Evolutionary conservation across 495 filamentous ascomycete species (phyloP).

Genomic region (Lichina pygmaea): DNA sequence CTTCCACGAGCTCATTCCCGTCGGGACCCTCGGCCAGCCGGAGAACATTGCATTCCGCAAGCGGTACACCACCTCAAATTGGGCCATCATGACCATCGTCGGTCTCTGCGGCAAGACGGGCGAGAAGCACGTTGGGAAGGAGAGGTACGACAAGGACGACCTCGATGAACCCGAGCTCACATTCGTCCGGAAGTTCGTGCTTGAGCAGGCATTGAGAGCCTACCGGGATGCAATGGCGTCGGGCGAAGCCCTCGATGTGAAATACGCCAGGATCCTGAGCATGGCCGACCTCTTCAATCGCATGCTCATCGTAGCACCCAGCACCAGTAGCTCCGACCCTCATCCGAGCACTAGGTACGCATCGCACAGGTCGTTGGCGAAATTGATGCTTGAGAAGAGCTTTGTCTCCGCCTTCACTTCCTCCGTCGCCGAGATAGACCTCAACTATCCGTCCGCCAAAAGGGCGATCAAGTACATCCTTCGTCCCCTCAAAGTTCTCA

Average conservation of each 20-base stretch:
- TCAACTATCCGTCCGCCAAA: constrained; percentile 81
- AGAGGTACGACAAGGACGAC: constrained; percentile 13
- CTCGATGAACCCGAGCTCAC: constrained; percentile 43
- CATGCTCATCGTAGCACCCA: constrained; percentile 61
- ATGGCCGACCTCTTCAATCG: constrained; percentile 80
- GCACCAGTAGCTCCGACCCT: constrained; percentile 18
- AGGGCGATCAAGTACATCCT: constrained; percentile 90
- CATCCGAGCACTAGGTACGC: constrained; percentile 8
- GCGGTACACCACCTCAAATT: constrained; percentile 52
- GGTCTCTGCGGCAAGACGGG: constrained; percentile 70
- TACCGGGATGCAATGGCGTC: constrained; percentile 73
- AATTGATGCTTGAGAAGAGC: constrained; percentile 94
- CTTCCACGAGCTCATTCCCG: constrained; percentile 56
- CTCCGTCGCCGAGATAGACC: constrained; percentile 88
- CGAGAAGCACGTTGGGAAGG: constrained; percentile 21
- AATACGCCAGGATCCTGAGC: constrained; percentile 62
- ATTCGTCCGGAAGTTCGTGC: constrained; percentile 79
- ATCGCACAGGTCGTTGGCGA: constrained; percentile 51
- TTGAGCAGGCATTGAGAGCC: constrained; percentile 75
- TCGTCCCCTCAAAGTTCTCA: constrained; percentile 61
- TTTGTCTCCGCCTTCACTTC: constrained; percentile 66
- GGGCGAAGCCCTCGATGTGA: constrained; percentile 54
- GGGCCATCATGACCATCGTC: constrained; percentile 62
- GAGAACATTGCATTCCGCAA: constrained; percentile 60
- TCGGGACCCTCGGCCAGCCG: constrained; percentile 44